Conservation (phyloP, 1,284 basidiomycete species). For the Pseudozyma thailandica region DNA sequence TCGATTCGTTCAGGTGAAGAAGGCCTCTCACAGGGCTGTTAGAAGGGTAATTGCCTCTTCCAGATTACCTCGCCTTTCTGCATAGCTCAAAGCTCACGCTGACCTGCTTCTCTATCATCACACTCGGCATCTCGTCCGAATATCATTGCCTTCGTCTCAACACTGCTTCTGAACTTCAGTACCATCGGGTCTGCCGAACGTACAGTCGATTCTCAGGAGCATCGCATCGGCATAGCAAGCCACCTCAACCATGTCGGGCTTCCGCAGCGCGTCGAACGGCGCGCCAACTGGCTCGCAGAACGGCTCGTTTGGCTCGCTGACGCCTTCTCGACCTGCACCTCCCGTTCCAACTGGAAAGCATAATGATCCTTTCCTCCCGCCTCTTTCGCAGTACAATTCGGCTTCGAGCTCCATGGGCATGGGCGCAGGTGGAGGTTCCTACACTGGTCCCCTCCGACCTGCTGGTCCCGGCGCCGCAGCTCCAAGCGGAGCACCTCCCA, state of each 20-base stretch:
- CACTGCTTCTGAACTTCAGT: background rate
- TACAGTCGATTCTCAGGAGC: background rate
- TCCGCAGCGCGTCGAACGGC: conserved; percentile 30
- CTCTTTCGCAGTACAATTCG: conserved; percentile 51
- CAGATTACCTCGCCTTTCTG: too few species aligned
- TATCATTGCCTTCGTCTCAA: too few species aligned
- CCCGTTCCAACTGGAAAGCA: conserved; percentile 54
- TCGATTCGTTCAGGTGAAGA: too few species aligned
- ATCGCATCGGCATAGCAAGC: background rate
- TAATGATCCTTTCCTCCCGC: conserved; percentile 56
- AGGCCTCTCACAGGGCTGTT: too few species aligned
- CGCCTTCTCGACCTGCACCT: conserved; percentile 60
- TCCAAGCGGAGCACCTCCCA: conserved; percentile 18
- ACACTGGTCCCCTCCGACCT: conserved; percentile 60
- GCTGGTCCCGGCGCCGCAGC: conserved; percentile 55
- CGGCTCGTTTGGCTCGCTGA: conserved; percentile 51
- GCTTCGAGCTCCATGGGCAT: conserved; percentile 24
- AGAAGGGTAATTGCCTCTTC: too few species aligned
- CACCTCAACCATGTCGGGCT: conserved; percentile 41
- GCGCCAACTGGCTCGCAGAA: conserved; percentile 16
- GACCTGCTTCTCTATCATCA: too few species aligned
- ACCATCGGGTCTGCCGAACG: background rate
- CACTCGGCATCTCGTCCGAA: too few species aligned
- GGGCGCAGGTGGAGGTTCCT: conserved; percentile 61
- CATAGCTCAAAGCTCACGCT: too few species aligned